Conservation (phyloP, 1,139 yeast genomes). For the Candida tunisiensis region DNA sequence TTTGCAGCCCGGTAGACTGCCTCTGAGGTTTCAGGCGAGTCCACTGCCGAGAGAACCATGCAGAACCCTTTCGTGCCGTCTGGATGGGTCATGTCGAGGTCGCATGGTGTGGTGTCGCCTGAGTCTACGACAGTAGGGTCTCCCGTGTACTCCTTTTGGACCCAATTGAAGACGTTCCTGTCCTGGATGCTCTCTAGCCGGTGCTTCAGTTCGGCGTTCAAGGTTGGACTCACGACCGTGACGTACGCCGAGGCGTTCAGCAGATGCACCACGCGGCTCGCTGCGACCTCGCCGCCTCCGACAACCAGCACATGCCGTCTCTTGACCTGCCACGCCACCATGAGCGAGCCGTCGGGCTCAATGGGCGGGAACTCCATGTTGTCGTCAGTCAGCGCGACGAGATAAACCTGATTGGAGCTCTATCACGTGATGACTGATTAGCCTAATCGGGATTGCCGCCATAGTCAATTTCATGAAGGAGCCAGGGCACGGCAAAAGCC, state of each 20-base stretch:
- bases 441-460: background rate
- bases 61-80: constrained; percentile 25
- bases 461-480: background rate
- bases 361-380: background rate
- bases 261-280: constrained; percentile 49
- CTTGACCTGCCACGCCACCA: constrained; percentile 60
- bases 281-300: constrained; percentile 76
- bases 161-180: no score
- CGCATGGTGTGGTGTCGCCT: constrained; percentile 27
- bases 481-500: background rate
- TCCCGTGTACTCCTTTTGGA: no score
- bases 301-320: constrained; percentile 51
- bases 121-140: constrained; percentile 25
- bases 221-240: constrained; percentile 45
- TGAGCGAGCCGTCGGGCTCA: constrained; percentile 15
- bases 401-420: background rate
- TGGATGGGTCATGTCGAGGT: constrained; percentile 28
- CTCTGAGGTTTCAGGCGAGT: constrained; percentile 46
- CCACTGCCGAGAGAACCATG: constrained; percentile 59
- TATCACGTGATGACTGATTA: background rate
- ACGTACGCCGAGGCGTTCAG: constrained; percentile 53
- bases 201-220: constrained; percentile 38
- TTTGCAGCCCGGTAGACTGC: constrained; percentile 46
- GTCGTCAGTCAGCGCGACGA: background rate
- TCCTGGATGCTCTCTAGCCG: no score